Evolutionary conservation across 495 filamentous ascomycete genomes (phyloP), one percentile per base, ranked within the genome.

Genomic region (Extremus antarcticus): DNA sequence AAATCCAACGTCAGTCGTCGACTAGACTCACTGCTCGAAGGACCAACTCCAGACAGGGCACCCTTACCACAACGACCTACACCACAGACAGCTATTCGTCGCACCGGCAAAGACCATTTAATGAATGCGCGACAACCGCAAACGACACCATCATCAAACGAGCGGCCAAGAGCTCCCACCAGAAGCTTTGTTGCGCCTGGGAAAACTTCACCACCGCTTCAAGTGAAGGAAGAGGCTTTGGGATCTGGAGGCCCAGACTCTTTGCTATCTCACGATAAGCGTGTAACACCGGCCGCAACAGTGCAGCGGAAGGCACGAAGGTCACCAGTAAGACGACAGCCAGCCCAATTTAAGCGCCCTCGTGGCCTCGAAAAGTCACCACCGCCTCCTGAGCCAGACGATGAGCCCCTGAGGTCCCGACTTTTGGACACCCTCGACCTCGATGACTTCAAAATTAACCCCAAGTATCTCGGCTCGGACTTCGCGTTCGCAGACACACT

Each of bases 371-470:
- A 56, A 29, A 41, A 61, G 17, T 40, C 55, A 10, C 51, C 47
- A 15, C 51, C 49, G n/a, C 52, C 51, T 16, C 13, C 50, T 16
- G 4, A 45, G 32, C 56, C 56, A 8, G 50, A 61, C 1, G 51
- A 56, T 13, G 51, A 58, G 32, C 58, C 59, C 13, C 58, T 71
- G 0, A 63, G 68, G 15, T 29, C 52, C 7, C 56, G 58, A 16
- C 65, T 62, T 1, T 22, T 63, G 1, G 32, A 39, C 22, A 23
- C 57, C 15, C 59, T 72, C 8, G 56, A 24, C 19, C 53, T 68
- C 15, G 56, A 75, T 1, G 82, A 94, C 71, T 96, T 98, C 75
- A 92, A 85, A 65, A 72, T 92, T 61, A 97, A 98, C 60, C 81
- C 88, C 1, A 66, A 74, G 13, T 94, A 90, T 64, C 73, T 86